Percentiles rank a stretch among this genome's conserved stretches.
phyloP scores from a whole-genome alignment of 2,329 filamentous ascomycete species.

The Thielaviopsis euricoi region DNA sequence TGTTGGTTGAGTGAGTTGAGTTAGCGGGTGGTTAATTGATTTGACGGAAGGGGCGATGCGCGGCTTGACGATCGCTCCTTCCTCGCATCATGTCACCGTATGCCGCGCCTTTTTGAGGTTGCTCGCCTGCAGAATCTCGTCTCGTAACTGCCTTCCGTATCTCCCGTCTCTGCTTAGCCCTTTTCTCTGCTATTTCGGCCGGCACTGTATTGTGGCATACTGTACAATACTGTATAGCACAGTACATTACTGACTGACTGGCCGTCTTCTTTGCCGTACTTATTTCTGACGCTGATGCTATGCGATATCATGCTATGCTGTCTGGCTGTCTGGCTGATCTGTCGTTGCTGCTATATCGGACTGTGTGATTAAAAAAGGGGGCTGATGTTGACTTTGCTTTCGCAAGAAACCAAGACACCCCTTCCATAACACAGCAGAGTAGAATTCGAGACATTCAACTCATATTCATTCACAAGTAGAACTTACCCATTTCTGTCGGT shows the following conservation, averaged over 20 bases:
- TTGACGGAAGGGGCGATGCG: neutral
- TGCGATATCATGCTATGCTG: neutral
- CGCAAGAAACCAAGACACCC: neutral
- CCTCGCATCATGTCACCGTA: neutral
- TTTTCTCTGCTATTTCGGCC: neutral
- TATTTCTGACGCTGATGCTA: neutral
- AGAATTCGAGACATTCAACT: neutral
- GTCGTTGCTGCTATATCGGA: neutral
- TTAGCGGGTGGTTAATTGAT: neutral
- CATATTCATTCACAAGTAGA: neutral
- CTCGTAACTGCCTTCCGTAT: neutral
- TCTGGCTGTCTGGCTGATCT: neutral
- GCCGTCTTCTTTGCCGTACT: too few relatives aligned
- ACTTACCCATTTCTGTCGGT: constrained; percentile 9
- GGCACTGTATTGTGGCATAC: too few relatives aligned
- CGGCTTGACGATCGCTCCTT: neutral
- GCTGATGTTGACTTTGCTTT: neutral
- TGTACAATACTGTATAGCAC: too few relatives aligned
- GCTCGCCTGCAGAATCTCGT: neutral
- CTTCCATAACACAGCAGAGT: neutral
- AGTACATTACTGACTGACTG: too few relatives aligned
- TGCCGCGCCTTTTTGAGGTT: neutral
- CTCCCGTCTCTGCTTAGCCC: neutral
- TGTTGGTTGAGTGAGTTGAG: neutral
- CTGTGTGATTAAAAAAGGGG: neutral